Evolutionary conservation across 805 yeast species (phyloP).

Genomic region (Barnettozyma wickerhamii): DNA sequence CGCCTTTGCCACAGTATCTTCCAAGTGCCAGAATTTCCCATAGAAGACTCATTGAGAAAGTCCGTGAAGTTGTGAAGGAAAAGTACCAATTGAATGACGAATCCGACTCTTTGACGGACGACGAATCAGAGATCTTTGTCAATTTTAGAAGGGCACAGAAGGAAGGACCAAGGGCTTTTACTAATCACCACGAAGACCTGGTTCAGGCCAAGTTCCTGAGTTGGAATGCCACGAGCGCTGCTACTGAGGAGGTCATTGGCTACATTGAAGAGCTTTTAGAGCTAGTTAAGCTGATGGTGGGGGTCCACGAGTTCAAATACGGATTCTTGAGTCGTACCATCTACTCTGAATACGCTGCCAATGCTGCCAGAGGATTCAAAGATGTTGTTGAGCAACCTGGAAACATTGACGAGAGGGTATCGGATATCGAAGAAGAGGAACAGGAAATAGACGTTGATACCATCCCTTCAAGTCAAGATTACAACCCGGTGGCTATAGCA

Average conservation of each 20-base stretch:
- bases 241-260: conserved; percentile 45
- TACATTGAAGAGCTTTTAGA: conserved; percentile 43
- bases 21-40: conserved; percentile 49
- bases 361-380: conserved; percentile 33
- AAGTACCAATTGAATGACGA: conserved; percentile 19
- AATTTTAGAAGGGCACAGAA: conserved; percentile 9
- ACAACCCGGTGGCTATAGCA: conserved; percentile 8
- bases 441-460: not conserved
- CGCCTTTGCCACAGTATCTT: conserved; percentile 46
- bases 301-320: conserved; percentile 45
- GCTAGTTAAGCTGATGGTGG: conserved; percentile 39
- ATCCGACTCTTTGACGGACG: conserved; percentile 15
- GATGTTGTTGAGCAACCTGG: conserved; percentile 13
- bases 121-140: conserved; percentile 22
- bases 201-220: conserved; percentile 38
- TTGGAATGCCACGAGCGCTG: conserved; percentile 50
- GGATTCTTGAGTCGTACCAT: conserved; percentile 48
- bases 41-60: conserved; percentile 39
- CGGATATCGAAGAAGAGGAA: not conserved
- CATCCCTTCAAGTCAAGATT: conserved; percentile 1
- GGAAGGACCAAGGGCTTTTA: conserved; percentile 1
- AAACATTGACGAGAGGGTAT: conserved; percentile 4
- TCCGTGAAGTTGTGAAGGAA: conserved; percentile 32
- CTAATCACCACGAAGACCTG: conserved; percentile 25
- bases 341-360: conserved; percentile 38